A percentile compares a stretch with the other conserved stretches of the same genome.
These are phyloP conservation scores for Penicillium verhagenii DNA, from an alignment of 495 filamentous ascomycete species.

Conservation along the genomic window DNA sequence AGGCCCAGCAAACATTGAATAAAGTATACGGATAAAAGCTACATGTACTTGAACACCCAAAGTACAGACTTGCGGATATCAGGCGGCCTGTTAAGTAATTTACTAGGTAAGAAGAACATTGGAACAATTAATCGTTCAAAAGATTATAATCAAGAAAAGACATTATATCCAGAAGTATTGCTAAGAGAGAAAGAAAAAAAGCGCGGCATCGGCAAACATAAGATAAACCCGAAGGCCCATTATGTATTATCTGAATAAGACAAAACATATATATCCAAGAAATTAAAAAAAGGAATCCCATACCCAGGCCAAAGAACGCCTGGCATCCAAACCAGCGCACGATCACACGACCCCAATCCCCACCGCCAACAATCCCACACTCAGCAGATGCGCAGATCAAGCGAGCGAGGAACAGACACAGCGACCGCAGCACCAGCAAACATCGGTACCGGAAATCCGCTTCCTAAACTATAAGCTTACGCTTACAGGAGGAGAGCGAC, in stretches of 20 bases:
- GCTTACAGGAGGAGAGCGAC: conserved; percentile 72
- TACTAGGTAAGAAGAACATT: too few species aligned
- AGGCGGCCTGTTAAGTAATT: too few species aligned
- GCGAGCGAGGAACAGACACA: not conserved
- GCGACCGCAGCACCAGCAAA: not conserved
- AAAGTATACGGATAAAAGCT: too few species aligned
- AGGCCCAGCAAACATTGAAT: too few species aligned
- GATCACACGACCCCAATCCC: not conserved
- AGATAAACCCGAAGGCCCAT: conserved; percentile 11
- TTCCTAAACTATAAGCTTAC: conserved; percentile 3
- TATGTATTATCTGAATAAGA: conserved; percentile 32
- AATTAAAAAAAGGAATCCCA: conserved; percentile 9
- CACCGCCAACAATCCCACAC: not conserved
- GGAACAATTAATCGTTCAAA: conserved; percentile 2
- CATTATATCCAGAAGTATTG: conserved; percentile 24
- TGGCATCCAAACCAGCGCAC: conserved; percentile 2
- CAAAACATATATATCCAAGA: conserved; percentile 25
- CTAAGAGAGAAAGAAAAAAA: conserved; percentile 6
- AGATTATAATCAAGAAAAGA: conserved; percentile 14
- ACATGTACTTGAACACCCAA: not conserved
- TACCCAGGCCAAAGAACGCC: conserved; percentile 11
- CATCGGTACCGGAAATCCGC: not conserved
- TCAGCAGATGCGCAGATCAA: conserved; percentile 9
- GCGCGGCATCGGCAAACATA: conserved; percentile 13
- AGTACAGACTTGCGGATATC: not conserved